Conservation (phyloP, 106 monocot species). For the Allium fistulosum region DNA sequence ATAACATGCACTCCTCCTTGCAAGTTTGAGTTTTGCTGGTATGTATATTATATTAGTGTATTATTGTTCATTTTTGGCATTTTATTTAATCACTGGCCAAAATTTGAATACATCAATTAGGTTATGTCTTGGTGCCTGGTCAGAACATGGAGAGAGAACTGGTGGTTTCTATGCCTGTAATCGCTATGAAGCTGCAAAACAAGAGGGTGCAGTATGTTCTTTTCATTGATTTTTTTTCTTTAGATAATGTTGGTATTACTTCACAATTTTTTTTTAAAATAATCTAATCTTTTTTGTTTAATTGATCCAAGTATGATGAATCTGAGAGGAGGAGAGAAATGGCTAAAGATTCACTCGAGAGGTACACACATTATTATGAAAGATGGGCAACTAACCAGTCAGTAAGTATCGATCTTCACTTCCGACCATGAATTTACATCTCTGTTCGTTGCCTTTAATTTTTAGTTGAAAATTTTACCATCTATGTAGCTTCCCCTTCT, state of each 20-base stretch:
- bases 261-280: too few relatives aligned
- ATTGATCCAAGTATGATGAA: conserved; percentile 75
- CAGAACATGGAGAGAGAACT: conserved; percentile 84
- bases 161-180: conserved; percentile 91
- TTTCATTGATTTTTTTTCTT: not conserved
- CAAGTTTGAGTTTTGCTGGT: conserved; percentile 95
- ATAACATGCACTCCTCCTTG: conserved; percentile 93
- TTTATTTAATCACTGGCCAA: not conserved
- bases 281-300: not conserved
- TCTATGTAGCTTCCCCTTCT: too few relatives aligned
- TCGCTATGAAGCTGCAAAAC: conserved; percentile 80
- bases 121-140: conserved; percentile 84
- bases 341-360: conserved; percentile 90
- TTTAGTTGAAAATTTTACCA: too few relatives aligned
- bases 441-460: too few relatives aligned
- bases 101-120: conserved; percentile 15
- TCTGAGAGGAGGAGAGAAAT: conserved; percentile 86
- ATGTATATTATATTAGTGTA: not conserved
- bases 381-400: conserved; percentile 90
- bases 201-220: conserved; percentile 68
- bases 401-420: conserved; percentile 13
- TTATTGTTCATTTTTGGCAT: not conserved
- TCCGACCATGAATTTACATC: too few relatives aligned
- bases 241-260: too few relatives aligned
- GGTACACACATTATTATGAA: conserved; percentile 94